phyloP scores from a whole-genome alignment of 495 filamentous ascomycete species.

The Penicillium simplicissimum region DNA sequence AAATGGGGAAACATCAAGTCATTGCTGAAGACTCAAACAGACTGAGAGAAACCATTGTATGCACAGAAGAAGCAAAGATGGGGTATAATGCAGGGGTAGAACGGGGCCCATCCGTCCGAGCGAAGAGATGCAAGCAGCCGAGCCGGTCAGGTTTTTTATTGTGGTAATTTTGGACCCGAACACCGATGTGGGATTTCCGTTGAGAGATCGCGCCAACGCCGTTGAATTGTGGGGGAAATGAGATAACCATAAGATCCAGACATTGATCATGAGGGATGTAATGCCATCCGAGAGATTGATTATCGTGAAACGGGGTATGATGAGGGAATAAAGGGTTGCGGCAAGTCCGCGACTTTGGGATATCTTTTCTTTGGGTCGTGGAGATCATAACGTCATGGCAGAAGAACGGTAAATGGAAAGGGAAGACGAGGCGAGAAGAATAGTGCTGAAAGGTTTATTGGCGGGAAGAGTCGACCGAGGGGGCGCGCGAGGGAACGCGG shows the following conservation, averaged over 20 bases:
- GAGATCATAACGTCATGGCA: slow-evolving; percentile 28
- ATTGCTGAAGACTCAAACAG: background rate
- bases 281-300: slow-evolving; percentile 8
- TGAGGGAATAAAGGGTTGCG: slow-evolving; percentile 5
- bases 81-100: slow-evolving; percentile 27
- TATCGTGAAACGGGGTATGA: slow-evolving; percentile 10
- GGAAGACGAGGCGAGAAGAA: background rate
- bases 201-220: slow-evolving; percentile 9
- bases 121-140: slow-evolving; percentile 11
- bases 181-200: background rate
- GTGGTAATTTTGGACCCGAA: too few relatives aligned
- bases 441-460: slow-evolving; percentile 15
- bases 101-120: slow-evolving; percentile 20
- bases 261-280: slow-evolving; percentile 7
- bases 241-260: background rate
- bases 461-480: slow-evolving; percentile 26
- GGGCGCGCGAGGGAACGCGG: slow-evolving; percentile 22
- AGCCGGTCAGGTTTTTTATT: slow-evolving; percentile 3
- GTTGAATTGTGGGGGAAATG: slow-evolving; percentile 5
- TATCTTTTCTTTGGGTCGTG: slow-evolving; percentile 25
- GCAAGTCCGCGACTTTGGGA: slow-evolving; percentile 8
- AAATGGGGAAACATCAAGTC: background rate
- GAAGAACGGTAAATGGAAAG: slow-evolving; percentile 6
- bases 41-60: slow-evolving; percentile 5
- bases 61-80: slow-evolving; percentile 11